Base-by-base conservation (phyloP, 1,284 basidiomycete genomes). In the Tilletia horrida region DNA sequence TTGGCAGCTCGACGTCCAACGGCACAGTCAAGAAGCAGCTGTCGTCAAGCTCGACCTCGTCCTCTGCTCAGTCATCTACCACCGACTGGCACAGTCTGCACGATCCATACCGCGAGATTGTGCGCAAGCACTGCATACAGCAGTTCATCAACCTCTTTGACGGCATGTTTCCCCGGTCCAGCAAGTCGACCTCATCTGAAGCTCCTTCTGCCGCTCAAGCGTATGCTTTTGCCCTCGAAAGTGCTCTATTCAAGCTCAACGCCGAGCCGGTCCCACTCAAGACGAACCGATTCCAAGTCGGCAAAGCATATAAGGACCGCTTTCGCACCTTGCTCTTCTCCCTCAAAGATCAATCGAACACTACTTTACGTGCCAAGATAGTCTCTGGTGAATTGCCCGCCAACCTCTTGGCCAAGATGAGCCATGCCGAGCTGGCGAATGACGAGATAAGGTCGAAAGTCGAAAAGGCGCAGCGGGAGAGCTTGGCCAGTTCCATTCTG, bases 321-420 rank as follows among this genome's bases (percentile, higher is more conserved):
- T 77, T 81, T 64, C 76, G 79, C 55, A 74, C 76, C 23, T 70
- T 81, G n/a, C 61, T 75, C 47, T 81, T 81, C 69, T 80, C 74
- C 70, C 72, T 81, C 35, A 80, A 78, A 66, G 80, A 81, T 71
- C 67, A 72, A 45, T 75, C 71, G 52, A 81, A 81, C 69, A 69
- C 67, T 18, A 69, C 74, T 23, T 64, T 81, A 68, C 79, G 76
- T 67, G 67, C 64, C 40, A 71, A 76, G 64, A 80, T 81, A 40
- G 73, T 75, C 2, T 69, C 73, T 4, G 75, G 73, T 29, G 69
- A 68, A 14, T 70, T 81, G 16, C 21, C 65, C n/a, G 67, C 79
- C n/a, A 48, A 64, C 62, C 68, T 72, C 18, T 65, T 81, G 40
- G 78, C 77, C 31, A 68, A 69, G 62, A 69, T 81, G 74, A 67